Evolutionary conservation across 129 eudicot species (phyloP), one percentile per base, ranked within the genome.

Genomic region (Gnaphalium uliginosum): DNA sequence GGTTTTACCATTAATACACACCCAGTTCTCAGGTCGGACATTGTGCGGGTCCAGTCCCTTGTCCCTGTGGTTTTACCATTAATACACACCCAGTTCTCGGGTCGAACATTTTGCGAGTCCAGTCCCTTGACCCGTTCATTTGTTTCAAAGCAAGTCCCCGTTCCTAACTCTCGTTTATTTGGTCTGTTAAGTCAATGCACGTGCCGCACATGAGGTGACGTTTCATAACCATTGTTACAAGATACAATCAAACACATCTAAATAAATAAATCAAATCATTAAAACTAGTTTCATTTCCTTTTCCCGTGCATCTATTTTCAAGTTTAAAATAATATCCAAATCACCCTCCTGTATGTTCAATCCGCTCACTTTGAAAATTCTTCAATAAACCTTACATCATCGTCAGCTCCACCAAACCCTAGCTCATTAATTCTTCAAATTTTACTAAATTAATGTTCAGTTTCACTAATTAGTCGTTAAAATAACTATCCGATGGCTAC

Each of bases 401-500:
- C 58, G 8, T 39, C 61, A 27, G 0, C 62, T 67, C 61, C 17
- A 66, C n/a, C 73, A 30, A 71, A 72, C 78, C 73, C 74, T 66
- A 56, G 53, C 62, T 79, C 75, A n/a, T 61, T 39, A 33, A 35
- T 32, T 24, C 14, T 39, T 39, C 46, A 39, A 39, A 8, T 39
- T 35, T 48, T 7, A 21, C 18, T 27, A 1, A 32, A 24, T 63
- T 23, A 26, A 72, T 68, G 50, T 60, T 13, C 27, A 2, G 26
- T 72, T 78, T 21, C 46, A 26, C 19, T 62, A 25, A 15, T 13
- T 62, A 26, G 17, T 72, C 43, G 41, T 32, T 14, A 51, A 29
- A 35, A 19, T 30, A 19, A 46, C 21, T 3, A 33, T 71, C 81
- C 67, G 57, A 93, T 93, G 98, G 97, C 98, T 9, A 88, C 97